Conservation (phyloP, 1,284 basidiomycete species). For the Rhodotorula mucilaginosa region DNA sequence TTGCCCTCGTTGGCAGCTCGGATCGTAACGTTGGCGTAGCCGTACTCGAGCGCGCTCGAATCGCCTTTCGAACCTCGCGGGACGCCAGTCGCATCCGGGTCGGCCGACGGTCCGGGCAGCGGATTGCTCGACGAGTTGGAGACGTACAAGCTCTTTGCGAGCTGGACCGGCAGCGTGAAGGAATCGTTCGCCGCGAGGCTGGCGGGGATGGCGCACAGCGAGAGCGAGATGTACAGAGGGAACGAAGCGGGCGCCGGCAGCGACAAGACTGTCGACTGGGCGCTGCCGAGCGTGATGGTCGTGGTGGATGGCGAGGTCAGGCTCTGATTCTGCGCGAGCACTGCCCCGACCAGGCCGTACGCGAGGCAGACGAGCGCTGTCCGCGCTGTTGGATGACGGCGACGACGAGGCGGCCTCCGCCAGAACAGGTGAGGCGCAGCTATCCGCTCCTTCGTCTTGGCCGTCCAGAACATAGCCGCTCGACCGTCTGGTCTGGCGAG, state of each 20-base stretch:
- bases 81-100: not conserved
- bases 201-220: conserved; percentile 25
- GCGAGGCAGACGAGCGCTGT: not conserved
- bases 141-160: conserved; percentile 32
- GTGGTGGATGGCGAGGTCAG: conserved; percentile 5
- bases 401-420: conserved; percentile 2
- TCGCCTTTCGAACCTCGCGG: conserved; percentile 3
- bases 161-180: not conserved
- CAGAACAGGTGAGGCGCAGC: not conserved
- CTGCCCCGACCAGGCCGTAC: not conserved
- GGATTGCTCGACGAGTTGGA: conserved; percentile 18
- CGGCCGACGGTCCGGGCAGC: conserved; percentile 9
- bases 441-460: conserved; percentile 14
- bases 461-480: not conserved
- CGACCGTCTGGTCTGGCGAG: not conserved
- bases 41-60: conserved; percentile 11
- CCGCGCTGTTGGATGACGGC: too few relatives aligned
- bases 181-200: not conserved
- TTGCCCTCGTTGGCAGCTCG: not conserved
- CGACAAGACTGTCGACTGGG: not conserved
- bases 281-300: conserved; percentile 1
- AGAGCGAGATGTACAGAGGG: conserved; percentile 28
- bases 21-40: conserved; percentile 34
- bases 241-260: conserved; percentile 8
- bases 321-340: not conserved